Percentiles rank a stretch among this genome's conserved stretches.
These are phyloP conservation scores for Dioszegia hungarica DNA, from an alignment of 768 basidiomycete species.

Conservation along the genomic window DNA sequence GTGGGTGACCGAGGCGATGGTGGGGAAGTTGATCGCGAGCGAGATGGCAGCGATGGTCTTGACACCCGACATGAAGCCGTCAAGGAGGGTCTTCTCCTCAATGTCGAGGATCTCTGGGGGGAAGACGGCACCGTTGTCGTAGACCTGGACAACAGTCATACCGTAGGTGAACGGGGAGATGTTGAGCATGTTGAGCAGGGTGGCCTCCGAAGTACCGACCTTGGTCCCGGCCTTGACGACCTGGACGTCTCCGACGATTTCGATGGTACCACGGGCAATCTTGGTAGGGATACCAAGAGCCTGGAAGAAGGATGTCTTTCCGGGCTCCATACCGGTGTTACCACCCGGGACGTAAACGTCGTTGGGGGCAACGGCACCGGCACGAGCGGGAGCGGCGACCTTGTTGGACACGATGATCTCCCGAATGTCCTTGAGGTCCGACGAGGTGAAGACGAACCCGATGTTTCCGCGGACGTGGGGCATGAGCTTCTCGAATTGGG, in stretches of 20 bases:
- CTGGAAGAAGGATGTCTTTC: constrained; percentile 99
- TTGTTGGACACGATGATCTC: constrained; percentile 92
- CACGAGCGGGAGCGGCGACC: constrained; percentile 97
- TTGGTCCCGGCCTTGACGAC: constrained; percentile 87
- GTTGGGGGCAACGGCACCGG: constrained; percentile 89
- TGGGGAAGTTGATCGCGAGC: constrained; percentile 91
- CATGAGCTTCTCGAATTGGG: constrained; percentile 92
- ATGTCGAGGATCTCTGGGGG: constrained; percentile 84
- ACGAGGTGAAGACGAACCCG: constrained; percentile 93
- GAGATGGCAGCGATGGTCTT: constrained; percentile 95
- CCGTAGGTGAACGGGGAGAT: constrained; percentile 99
- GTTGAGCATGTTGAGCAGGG: constrained; percentile 98
- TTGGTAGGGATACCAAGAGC: constrained; percentile 99
- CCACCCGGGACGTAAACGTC: constrained; percentile 88
- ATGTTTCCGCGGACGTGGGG: constrained; percentile 96
- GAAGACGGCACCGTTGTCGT: constrained; percentile 88
- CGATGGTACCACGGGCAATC: constrained; percentile 99
- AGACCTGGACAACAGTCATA: constrained; percentile 97
- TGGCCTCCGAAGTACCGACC: constrained; percentile 96
- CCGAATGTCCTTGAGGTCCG: constrained; percentile 90
- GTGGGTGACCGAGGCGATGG: constrained; percentile 87
- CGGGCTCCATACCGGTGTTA: constrained; percentile 99
- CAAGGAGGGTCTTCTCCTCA: constrained; percentile 82
- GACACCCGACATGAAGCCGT: constrained; percentile 86
- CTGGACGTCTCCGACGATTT: constrained; percentile 95